A percentile compares a stretch with the other conserved stretches of the same genome.
phyloP scores from a whole-genome alignment of 352 stramenopile genomes.

The Phytophthora pisi region DNA sequence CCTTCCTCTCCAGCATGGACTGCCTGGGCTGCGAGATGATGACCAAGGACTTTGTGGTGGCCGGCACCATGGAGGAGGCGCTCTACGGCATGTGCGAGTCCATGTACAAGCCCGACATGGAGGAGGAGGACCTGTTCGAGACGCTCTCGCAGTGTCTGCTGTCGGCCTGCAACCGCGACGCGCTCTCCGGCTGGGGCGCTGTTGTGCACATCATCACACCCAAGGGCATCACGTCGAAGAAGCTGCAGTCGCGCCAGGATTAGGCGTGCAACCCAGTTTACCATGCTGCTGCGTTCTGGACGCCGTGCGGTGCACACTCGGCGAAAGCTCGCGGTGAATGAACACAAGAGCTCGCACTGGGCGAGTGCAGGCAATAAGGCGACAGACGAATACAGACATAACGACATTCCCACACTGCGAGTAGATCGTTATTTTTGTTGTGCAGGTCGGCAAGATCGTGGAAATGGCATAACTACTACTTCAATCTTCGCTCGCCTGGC shows the following conservation, averaged over 20 bases:
- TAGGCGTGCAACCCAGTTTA: slow-evolving; percentile 34
- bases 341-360: slow-evolving; percentile 4
- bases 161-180: slow-evolving; percentile 98
- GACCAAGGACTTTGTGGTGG: slow-evolving; percentile 98
- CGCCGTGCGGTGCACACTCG: neutral
- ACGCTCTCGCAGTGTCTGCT: slow-evolving; percentile 98
- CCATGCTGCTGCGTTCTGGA: slow-evolving; percentile 16
- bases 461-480: neutral
- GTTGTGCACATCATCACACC: slow-evolving; percentile 98
- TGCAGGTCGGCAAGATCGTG: neutral
- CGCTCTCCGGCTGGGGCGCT: slow-evolving; percentile 97
- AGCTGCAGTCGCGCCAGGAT: slow-evolving; percentile 83
- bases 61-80: slow-evolving; percentile 97
- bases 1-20: slow-evolving; percentile 98
- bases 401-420: neutral
- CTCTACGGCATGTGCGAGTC: slow-evolving; percentile 99
- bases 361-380: slow-evolving; percentile 7
- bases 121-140: slow-evolving; percentile 97
- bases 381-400: slow-evolving; percentile 2
- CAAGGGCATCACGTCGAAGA: slow-evolving; percentile 85
- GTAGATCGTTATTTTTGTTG: neutral
- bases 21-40: slow-evolving; percentile 96
- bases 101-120: slow-evolving; percentile 97
- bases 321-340: neutral
- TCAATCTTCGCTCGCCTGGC: too few species aligned